Evolutionary conservation across 2,329 filamentous ascomycete species (phyloP).

Genomic region (Metarhizium robertsii): DNA sequence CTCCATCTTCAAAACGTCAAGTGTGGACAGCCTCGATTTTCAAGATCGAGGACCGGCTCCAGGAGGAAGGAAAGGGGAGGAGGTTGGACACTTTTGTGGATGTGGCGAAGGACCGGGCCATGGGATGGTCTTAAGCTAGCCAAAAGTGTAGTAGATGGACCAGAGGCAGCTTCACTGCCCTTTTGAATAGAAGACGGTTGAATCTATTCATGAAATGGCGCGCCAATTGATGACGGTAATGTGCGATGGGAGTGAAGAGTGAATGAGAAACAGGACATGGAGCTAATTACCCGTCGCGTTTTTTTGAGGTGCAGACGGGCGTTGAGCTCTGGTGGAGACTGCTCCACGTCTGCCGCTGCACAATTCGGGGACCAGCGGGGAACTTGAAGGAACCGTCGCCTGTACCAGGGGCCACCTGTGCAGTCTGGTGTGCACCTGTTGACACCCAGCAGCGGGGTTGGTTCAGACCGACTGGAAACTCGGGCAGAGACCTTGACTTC

Average conservation of each 20-base stretch:
- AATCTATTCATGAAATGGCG: constrained; percentile 30
- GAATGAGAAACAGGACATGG: background rate
- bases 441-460: background rate
- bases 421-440: background rate
- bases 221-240: background rate
- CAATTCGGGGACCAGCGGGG: no score
- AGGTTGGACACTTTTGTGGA: constrained; percentile 12
- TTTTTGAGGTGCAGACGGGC: background rate
- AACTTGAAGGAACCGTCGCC: background rate
- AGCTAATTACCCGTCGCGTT: background rate
- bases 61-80: constrained; percentile 6
- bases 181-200: constrained; percentile 38
- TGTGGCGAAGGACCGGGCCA: constrained; percentile 19
- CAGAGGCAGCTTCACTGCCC: constrained; percentile 1
- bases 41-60: constrained; percentile 16
- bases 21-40: constrained; percentile 14
- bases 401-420: background rate
- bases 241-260: background rate
- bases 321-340: no score
- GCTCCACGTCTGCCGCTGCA: no score
- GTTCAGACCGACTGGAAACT: background rate
- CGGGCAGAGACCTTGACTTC: background rate
- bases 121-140: constrained; percentile 23
- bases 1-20: constrained; percentile 8
- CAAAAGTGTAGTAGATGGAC: constrained; percentile 15